These are phyloP conservation scores for Ophiostoma sp. DNA, from an alignment of 2,329 filamentous ascomycete genomes.

Conservation along the genomic window DNA sequence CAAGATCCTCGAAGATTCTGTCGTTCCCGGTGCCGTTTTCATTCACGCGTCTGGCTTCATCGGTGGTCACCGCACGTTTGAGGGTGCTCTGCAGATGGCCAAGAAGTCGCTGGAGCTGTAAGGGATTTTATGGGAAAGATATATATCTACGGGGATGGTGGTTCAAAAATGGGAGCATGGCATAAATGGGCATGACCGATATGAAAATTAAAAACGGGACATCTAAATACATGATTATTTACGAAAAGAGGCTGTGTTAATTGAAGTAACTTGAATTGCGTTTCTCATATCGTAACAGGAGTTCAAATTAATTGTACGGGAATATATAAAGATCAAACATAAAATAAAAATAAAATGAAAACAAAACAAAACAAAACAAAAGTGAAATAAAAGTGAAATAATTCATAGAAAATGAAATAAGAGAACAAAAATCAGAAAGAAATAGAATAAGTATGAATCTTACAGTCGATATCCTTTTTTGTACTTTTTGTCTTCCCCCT, in stretches of 20 bases:
- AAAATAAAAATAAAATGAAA: background rate
- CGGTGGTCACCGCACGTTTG: conserved; percentile 88
- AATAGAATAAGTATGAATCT: background rate
- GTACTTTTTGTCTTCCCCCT: background rate
- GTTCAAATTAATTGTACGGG: conserved; percentile 10
- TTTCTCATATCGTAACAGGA: background rate
- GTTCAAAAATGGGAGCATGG: background rate
- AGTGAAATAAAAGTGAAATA: background rate
- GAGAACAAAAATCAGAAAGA: background rate
- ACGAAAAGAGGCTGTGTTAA: too few relatives aligned
- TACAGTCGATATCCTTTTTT: background rate
- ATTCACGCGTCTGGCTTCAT: conserved; percentile 96
- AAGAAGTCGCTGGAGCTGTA: conserved; percentile 63
- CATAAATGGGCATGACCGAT: background rate
- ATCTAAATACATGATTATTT: background rate
- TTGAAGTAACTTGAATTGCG: background rate
- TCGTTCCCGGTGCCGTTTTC: conserved; percentile 77
- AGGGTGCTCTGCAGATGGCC: conserved; percentile 85
- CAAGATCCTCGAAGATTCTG: conserved; percentile 61
- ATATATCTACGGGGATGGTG: background rate
- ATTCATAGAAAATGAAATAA: background rate
- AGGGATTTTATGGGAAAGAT: background rate
- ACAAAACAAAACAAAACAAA: background rate
- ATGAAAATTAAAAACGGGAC: background rate
- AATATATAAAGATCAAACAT: background rate